These are phyloP conservation scores for Rhodotorula graminis DNA, from an alignment of 768 basidiomycete genomes.

Conservation along the genomic window DNA sequence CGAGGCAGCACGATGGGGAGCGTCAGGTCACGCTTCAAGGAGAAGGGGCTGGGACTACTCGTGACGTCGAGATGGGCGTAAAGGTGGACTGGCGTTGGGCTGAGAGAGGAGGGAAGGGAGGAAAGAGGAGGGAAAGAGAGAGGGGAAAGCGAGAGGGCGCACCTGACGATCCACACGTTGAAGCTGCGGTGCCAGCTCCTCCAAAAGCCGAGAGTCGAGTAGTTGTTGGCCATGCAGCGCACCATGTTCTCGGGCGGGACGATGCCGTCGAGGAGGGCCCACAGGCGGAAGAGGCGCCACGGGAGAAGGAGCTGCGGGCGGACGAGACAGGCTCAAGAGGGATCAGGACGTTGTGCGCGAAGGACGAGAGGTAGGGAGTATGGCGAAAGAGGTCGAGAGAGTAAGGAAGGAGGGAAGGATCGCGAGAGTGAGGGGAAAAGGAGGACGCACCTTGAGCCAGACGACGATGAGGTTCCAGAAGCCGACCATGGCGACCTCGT, in stretches of 20 bases:
- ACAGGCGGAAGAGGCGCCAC: constrained; percentile 94
- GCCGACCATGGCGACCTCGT: constrained; percentile 63
- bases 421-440: not conserved
- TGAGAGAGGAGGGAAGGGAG: too few species aligned
- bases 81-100: too few species aligned
- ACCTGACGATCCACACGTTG: constrained; percentile 92
- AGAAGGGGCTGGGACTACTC: too few species aligned
- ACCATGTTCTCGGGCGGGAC: constrained; percentile 99
- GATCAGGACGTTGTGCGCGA: too few species aligned
- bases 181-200: constrained; percentile 93
- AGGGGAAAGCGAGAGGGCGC: constrained; percentile 26
- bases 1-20: too few species aligned
- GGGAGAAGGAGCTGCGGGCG: constrained; percentile 72
- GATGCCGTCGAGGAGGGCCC: constrained; percentile 80
- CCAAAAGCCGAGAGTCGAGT: constrained; percentile 90
- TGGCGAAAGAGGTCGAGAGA: too few species aligned
- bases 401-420: too few species aligned
- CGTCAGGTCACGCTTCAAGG: too few species aligned
- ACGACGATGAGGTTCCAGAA: constrained; percentile 96
- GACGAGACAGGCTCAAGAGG: not conserved
- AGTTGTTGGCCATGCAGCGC: constrained; percentile 96
- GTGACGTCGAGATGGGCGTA: too few species aligned
- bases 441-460: constrained; percentile 77
- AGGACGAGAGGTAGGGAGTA: too few species aligned
- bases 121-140: too few species aligned